These are phyloP conservation scores for Clarireedia sp. DNA, from an alignment of 2,329 filamentous ascomycete genomes.

Conservation along the genomic window DNA sequence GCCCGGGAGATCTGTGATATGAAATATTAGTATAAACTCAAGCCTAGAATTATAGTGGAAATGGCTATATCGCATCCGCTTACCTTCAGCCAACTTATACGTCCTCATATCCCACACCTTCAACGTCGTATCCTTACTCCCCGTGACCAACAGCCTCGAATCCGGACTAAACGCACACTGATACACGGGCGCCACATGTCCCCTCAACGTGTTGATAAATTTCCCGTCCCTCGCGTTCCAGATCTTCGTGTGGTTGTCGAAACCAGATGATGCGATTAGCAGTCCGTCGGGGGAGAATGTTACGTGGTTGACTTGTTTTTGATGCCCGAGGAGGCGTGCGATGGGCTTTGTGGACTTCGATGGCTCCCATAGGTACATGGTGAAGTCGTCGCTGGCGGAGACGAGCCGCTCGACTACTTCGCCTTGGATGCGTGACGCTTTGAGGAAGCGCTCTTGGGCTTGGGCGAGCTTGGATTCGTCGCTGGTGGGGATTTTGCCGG, in stretches of 20 bases:
- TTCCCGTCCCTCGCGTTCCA: constrained; percentile 72
- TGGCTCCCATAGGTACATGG: constrained; percentile 93
- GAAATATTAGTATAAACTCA: constrained; percentile 6
- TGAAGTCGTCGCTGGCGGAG: constrained; percentile 90
- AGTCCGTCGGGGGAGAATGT: constrained; percentile 86
- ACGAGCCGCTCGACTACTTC: constrained; percentile 77
- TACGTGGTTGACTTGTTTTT: constrained; percentile 95
- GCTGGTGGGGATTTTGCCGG: constrained; percentile 57
- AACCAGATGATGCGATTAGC: constrained; percentile 79
- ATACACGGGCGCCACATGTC: constrained; percentile 87
- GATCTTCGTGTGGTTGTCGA: constrained; percentile 91
- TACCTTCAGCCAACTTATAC: constrained; percentile 60
- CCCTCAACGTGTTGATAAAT: constrained; percentile 80
- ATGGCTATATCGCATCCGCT: constrained; percentile 7
- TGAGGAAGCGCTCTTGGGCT: constrained; percentile 76
- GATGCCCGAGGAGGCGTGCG: constrained; percentile 82
- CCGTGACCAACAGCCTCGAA: constrained; percentile 78
- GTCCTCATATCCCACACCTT: constrained; percentile 91
- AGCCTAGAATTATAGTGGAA: neutral
- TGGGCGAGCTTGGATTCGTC: constrained; percentile 65
- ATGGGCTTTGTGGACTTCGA: constrained; percentile 71
- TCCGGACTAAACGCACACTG: constrained; percentile 90
- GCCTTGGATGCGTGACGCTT: constrained; percentile 69
- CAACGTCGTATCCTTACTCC: constrained; percentile 79
- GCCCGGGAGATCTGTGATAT: constrained; percentile 65